These are phyloP conservation scores for Aspergillus indologenus DNA, from an alignment of 495 filamentous ascomycete species.

Conservation along the genomic window DNA sequence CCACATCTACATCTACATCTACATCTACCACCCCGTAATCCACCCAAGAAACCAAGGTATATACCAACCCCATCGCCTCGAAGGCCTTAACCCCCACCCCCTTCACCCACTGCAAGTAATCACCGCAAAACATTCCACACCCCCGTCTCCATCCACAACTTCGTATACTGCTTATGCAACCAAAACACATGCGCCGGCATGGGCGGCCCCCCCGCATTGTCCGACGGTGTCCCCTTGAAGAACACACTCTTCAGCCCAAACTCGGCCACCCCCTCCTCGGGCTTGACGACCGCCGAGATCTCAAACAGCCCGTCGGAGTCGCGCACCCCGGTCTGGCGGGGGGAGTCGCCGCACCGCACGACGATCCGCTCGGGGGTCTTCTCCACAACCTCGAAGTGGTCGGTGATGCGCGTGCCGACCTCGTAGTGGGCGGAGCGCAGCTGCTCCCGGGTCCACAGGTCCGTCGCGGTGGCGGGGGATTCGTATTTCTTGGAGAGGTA, in stretches of 20 bases:
- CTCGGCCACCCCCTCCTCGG: slow-evolving; percentile 56
- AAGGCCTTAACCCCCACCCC: no score
- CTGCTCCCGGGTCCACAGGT: slow-evolving; percentile 61
- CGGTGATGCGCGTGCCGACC: slow-evolving; percentile 62
- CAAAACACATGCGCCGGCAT: slow-evolving; percentile 55
- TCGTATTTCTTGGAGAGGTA: slow-evolving; percentile 63
- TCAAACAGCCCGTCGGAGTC: slow-evolving; percentile 68
- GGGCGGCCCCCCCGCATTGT: slow-evolving; percentile 41
- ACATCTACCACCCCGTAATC: no score
- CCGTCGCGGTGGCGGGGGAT: slow-evolving; percentile 53
- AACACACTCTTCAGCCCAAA: slow-evolving; percentile 67
- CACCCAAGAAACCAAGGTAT: no score
- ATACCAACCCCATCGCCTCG: no score
- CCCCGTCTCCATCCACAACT: slow-evolving; percentile 59
- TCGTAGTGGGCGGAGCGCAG: slow-evolving; percentile 55
- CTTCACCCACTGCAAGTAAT: background rate
- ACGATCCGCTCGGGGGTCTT: slow-evolving; percentile 59
- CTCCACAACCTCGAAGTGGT: slow-evolving; percentile 75
- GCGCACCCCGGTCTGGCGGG: slow-evolving; percentile 53
- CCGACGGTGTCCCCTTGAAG: slow-evolving; percentile 48
- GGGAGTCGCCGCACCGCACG: slow-evolving; percentile 66
- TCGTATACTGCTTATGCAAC: slow-evolving; percentile 63
- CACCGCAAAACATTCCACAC: slow-evolving; percentile 28
- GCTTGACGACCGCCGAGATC: slow-evolving; percentile 61
- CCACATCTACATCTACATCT: no score